A percentile compares a stretch with the other conserved stretches of the same genome.
phyloP scores from a whole-genome alignment of 1,139 yeast species.

The Sugiyamaella pinicola region DNA sequence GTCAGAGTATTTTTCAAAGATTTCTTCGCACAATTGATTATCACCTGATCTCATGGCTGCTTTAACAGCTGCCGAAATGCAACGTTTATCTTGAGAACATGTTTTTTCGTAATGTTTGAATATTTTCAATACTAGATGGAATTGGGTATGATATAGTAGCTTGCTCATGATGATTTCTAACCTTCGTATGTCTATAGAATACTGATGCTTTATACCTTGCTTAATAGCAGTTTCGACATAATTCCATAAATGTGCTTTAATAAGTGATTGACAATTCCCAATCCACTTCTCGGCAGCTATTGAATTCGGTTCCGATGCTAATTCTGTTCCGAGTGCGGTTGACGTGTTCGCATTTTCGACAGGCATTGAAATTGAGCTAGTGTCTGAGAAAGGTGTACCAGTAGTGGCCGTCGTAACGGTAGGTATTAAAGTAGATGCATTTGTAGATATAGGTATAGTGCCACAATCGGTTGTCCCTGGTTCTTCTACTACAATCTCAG shows the following conservation, averaged over 20 bases:
- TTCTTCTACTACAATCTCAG: not conserved
- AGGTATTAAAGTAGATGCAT: not conserved
- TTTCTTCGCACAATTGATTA: constrained; percentile 29
- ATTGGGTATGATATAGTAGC: constrained; percentile 21
- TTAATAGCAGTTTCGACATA: constrained; percentile 18
- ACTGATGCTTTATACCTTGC: constrained; percentile 17
- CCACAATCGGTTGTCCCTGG: not conserved
- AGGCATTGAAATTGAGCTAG: not conserved
- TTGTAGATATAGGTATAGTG: not conserved
- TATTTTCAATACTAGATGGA: constrained; percentile 25
- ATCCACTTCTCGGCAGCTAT: constrained; percentile 15
- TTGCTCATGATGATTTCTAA: constrained; percentile 21
- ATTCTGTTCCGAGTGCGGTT: too few species aligned
- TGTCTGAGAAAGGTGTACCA: not conserved
- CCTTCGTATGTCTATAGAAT: constrained; percentile 2
- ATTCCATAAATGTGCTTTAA: constrained; percentile 18
- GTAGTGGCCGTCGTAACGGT: not conserved
- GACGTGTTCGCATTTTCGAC: too few species aligned
- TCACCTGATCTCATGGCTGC: constrained; percentile 28
- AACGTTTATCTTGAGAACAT: constrained; percentile 18
- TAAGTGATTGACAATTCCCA: constrained; percentile 2
- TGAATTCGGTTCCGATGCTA: not conserved
- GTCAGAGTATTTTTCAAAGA: constrained; percentile 29
- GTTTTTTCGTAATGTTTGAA: constrained; percentile 27
- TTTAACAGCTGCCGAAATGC: constrained; percentile 28